Evolutionary conservation across 345 rosid species (phyloP), one percentile per base, ranked within the genome.

Genomic region (Salix arbutifolia): DNA sequence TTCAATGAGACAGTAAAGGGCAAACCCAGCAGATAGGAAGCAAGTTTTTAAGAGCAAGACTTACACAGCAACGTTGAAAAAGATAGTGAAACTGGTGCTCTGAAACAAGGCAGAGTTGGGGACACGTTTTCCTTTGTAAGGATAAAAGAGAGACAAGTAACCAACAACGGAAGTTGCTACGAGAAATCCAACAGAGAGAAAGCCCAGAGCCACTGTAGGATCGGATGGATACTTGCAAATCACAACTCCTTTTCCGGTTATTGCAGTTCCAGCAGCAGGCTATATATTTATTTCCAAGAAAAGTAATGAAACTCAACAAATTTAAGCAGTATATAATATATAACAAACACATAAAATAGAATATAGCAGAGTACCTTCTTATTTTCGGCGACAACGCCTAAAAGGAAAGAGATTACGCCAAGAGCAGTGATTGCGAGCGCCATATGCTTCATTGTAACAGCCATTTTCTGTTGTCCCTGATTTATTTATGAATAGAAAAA

Each of bases 191-290:
- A 74, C 30, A 13, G 85, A 82, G 8, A 82, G 56, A 73, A 48
- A 82, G 13, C 85, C 85, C 23, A 79, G 42, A 40, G 62, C 46
- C 18, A 82, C 65, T 1, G 82, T 65, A 6, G 82, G 78, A 44
- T 84, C 86, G 8, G 80, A 67, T 69, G 84, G 78, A 69, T 81
- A 80, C 67, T 78, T 76, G 85, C 87, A 82, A 28, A 73, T 78
- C 33, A 60, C 68, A 68, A 40, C 67, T 17, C 68, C 73, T 31
- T 33, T 50, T 37, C 67, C 73, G 16, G 12, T 2, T 21, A 68
- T 26, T 46, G 76, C 76, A 64, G 19, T 18, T 31, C 84, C 84
- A 21, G 69, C 44, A 46, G 80, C 25, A n/a, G 80, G 82, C 86
- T 80, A 71, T 14, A 13, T n/a, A 44, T 19, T n/a, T 12, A 46